Base-by-base conservation (phyloP, 495 filamentous ascomycete genomes). In the Neurospora sp. region DNA sequence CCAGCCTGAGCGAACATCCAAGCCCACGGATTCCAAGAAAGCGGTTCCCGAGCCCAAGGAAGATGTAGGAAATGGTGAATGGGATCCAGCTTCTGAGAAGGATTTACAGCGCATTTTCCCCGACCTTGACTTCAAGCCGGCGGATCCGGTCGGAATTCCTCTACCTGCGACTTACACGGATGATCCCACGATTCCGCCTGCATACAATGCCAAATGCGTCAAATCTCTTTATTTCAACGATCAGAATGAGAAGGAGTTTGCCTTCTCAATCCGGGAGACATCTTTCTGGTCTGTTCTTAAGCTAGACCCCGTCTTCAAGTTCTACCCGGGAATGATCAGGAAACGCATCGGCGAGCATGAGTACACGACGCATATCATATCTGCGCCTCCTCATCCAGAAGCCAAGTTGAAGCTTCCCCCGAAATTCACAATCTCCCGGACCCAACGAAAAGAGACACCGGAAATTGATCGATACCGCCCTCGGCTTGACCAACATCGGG, bases 181-280 rank as follows among this genome's bases (percentile, higher is more conserved):
- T 14, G 78, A 79, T 8, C 79, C 83, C 14, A 84, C 83, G 69
- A 83, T 85, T 59, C 81, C 83, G 3, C 82, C 81, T 1, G 80
- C 81, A n/a, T 84, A 83, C 70, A 79, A 83, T 72, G 81, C 81
- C 10, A 80, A 75, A 44, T 79, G 81, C 44, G 75, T 88, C 70
- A 86, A 82, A 44, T 87, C 84, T 14, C 76, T 78, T 70, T 88
- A 81, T 75, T 83, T 86, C 72, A 82, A 78, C 16, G 79, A 82
- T n/a, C 77, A 81, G 16, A 85, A 87, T 73, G 40, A 81, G 8
- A 78, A 83, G 45, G 84, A 84, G 20, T 87, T 84, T 70, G 74
- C 73, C 3, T 71, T 75, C 65, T 80, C 79, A 35, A 80, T 88
- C 70, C 82, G 85, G 35, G 78, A 82, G 22, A 80, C 79, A 31